Conservation (phyloP, 2,329 filamentous ascomycete species). For the Fusarium sp. region DNA sequence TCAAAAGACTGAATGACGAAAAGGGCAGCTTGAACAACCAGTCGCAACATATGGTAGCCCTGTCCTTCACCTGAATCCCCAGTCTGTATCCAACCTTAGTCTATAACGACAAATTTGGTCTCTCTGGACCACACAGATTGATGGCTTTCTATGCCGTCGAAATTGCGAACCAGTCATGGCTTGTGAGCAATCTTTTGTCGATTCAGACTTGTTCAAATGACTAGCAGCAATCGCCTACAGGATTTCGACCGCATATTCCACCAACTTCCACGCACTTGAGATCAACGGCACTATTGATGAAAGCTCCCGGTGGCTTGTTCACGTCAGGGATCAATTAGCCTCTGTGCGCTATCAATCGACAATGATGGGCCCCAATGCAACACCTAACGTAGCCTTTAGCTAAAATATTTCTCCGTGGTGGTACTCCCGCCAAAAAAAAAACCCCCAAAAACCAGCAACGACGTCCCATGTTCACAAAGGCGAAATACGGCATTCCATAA, state of each 20-base stretch:
- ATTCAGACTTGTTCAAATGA: background rate
- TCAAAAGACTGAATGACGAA: background rate
- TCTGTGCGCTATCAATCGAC: slow-evolving; percentile 5
- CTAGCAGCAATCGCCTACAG: background rate
- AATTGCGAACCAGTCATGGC: background rate
- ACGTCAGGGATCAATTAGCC: slow-evolving; percentile 6
- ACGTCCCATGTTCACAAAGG: background rate
- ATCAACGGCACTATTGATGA: slow-evolving; percentile 5
- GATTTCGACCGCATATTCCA: background rate
- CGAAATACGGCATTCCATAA: background rate
- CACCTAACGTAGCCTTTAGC: slow-evolving; percentile 1
- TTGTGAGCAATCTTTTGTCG: background rate
- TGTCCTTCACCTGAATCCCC: slow-evolving; percentile 39
- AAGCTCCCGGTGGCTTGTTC: slow-evolving; percentile 23
- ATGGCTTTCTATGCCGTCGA: slow-evolving; percentile 16
- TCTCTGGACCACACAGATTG: background rate
- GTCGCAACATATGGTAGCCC: background rate
- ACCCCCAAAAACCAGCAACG: background rate
- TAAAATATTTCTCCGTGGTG: background rate
- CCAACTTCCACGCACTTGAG: background rate
- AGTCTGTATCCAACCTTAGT: background rate
- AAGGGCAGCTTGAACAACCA: background rate
- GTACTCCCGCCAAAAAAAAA: background rate
- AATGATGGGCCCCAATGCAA: background rate
- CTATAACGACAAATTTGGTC: background rate